Base-by-base conservation (phyloP, 345 rosid species). In the Linum trigynum region DNA sequence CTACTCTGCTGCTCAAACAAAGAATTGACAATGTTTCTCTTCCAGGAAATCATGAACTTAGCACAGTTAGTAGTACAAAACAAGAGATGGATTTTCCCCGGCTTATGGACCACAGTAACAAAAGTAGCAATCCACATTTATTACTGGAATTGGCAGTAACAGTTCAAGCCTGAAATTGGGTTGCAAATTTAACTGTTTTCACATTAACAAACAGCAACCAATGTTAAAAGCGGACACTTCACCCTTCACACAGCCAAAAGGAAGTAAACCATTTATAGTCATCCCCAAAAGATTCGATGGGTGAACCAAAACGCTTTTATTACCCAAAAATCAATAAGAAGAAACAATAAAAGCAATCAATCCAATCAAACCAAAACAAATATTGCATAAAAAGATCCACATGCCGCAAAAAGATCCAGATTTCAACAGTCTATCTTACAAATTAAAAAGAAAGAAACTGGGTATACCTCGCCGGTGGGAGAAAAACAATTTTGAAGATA, bases 401-500 rank as follows among this genome's bases (percentile, higher is more conserved):
- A 63, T 48, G 14, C 9, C 9, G 3, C 53, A 1, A 5, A 48
- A 6, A 6, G 11, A 48, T 6, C 15, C 12, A 48, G 14, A 48
- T 48, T 15, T 6, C 14, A 48, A 10, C 9, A 45, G 0, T 41
- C 45, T n/a, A 23, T 23, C 32, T 23, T 23, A 66, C 57, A 50
- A 50, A 61, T 15, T 15, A 61, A 40, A 53, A 35, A 64, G 12
- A 69, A 17, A 35, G 57, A 71, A 38, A 43, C 38, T 11, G 6
- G 55, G n/a, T 15, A 37, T 63, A 90, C 97, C 94, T 90, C 91
- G 69, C 85, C 86, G 63, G 87, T 80, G 43, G 77, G 86, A 68
- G 89, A 80, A 64, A 90, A 90, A 59, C 97, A 87, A 53, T 53
- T 71, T 68, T 85, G 90, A 64, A 90, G 88, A 69, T 87, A 90